These are phyloP conservation scores for Sporothrix pallida DNA, from an alignment of 2,329 filamentous ascomycete genomes.

Conservation along the genomic window DNA sequence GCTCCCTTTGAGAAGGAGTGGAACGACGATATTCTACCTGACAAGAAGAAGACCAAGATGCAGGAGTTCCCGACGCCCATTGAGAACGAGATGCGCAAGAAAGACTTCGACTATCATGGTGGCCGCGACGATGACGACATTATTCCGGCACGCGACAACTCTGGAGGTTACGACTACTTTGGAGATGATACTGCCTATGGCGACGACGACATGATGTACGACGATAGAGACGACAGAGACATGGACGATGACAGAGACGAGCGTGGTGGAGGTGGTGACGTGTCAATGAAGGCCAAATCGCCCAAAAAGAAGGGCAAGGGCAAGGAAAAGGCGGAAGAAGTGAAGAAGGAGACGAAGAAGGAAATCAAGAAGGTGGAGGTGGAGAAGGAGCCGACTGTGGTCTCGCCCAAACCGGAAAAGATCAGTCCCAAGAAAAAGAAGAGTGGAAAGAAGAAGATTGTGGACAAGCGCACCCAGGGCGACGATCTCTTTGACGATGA, in stretches of 20 bases:
- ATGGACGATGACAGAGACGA: background rate
- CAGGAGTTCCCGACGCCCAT: background rate
- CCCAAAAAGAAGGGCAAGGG: slow-evolving; percentile 29
- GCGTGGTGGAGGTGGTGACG: background rate
- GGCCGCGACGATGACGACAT: background rate
- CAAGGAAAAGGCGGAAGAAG: background rate
- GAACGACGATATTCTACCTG: background rate
- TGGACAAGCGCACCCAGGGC: slow-evolving; percentile 50
- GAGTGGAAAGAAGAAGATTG: slow-evolving; percentile 46
- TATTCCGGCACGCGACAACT: background rate
- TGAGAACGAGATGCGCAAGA: background rate
- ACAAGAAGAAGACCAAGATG: slow-evolving; percentile 29
- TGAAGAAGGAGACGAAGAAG: slow-evolving; percentile 22
- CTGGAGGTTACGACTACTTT: slow-evolving; percentile 8
- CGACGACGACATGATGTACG: slow-evolving; percentile 14
- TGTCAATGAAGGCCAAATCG: slow-evolving; percentile 14
- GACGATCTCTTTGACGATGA: slow-evolving; percentile 55
- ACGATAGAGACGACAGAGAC: background rate
- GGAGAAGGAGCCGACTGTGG: background rate
- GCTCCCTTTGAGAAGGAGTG: slow-evolving; percentile 47
- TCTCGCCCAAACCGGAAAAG: slow-evolving; percentile 39
- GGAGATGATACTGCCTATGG: background rate
- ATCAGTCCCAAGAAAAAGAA: slow-evolving; percentile 40
- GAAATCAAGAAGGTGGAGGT: slow-evolving; percentile 4
- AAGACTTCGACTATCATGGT: too few relatives aligned